These are phyloP conservation scores for Citrus inodora DNA, from an alignment of 345 rosid species.

Conservation along the genomic window DNA sequence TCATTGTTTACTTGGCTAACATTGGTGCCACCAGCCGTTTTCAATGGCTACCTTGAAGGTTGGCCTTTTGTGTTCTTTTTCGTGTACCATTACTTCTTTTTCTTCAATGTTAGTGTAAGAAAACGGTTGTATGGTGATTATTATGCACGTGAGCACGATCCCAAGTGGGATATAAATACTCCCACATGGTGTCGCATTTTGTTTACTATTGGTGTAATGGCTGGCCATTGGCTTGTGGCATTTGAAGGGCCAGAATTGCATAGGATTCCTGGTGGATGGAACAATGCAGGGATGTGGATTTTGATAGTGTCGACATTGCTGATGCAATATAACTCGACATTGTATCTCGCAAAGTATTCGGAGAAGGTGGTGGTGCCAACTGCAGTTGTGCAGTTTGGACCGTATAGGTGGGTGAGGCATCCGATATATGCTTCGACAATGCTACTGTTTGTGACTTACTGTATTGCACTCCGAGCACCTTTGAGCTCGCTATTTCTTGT, in stretches of 20 bases:
- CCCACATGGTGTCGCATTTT: slow-evolving; percentile 53
- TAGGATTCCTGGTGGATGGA: slow-evolving; percentile 64
- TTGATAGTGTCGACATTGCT: slow-evolving; percentile 55
- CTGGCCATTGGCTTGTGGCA: slow-evolving; percentile 84
- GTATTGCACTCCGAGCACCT: slow-evolving; percentile 69
- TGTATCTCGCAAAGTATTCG: slow-evolving; percentile 85
- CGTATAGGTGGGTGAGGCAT: slow-evolving; percentile 84
- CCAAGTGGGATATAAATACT: slow-evolving; percentile 74
- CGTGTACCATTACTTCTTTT: slow-evolving; percentile 84
- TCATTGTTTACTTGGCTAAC: slow-evolving; percentile 82
- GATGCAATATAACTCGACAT: slow-evolving; percentile 71
- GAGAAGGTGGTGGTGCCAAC: slow-evolving; percentile 82
- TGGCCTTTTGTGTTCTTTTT: slow-evolving; percentile 90
- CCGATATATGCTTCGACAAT: slow-evolving; percentile 76
- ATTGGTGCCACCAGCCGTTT: slow-evolving; percentile 75
- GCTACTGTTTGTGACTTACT: slow-evolving; percentile 62
- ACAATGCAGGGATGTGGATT: slow-evolving; percentile 67
- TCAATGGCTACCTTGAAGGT: slow-evolving; percentile 84
- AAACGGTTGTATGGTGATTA: slow-evolving; percentile 79
- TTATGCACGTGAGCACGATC: slow-evolving; percentile 55
- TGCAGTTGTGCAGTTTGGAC: slow-evolving; percentile 81
- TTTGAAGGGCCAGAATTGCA: slow-evolving; percentile 92
- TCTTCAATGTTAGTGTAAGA: slow-evolving; percentile 75
- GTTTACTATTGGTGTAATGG: slow-evolving; percentile 58
- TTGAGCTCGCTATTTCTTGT: slow-evolving; percentile 60